Base-by-base conservation (phyloP, 2,329 filamentous ascomycete species). In the Anthostomella pinea region DNA sequence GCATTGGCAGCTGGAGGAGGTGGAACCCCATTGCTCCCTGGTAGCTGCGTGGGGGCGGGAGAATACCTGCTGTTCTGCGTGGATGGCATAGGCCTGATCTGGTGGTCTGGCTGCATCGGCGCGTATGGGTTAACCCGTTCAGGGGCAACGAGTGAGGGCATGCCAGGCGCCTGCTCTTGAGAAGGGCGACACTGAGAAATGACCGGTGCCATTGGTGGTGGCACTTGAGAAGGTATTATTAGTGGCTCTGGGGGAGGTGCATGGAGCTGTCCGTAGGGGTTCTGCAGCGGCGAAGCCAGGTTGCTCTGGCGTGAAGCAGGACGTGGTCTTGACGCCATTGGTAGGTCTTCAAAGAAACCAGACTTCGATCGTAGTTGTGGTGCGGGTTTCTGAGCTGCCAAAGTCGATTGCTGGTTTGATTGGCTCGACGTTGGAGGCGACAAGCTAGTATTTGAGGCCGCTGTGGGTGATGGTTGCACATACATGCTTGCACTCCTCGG, bases 321-420 rank as follows among this genome's bases (percentile, higher is more conserved):
- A 17, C 82, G 75, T n/a, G 79, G 73, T 54, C 73, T 82, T 4
- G 75, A 63, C 2, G 73, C 62, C 33, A 83, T 61, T 1, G 86
- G 86, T 15, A 91, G 68, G 36, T 91, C 86, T 60, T 90, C 86
- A 48, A 89, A 91, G 58, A 91, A 91, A 49, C 74, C 79, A 23
- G 70, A 62, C 43, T 75, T 72, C 20, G 47, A 62, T 43, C 53
- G 64, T 33, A 38, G 61, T 54, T 39, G 62, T 46, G 30, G 52
- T 18, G 62, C 50, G 3, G 63, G 45, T 30, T 66, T 69, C 19
- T 58, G 56, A 4, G 47, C 52, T 19, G 49, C 40, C 1, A 58
- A 41, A 2, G 56, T 55, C 2, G 53, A 41, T 11, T 52, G 54
- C 43, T 66, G 63, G 14, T 51, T 54, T 20, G 59, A 50, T 16